These are phyloP conservation scores for Prunus mongolica DNA, from an alignment of 306 rosid genomes.

Conservation along the genomic window DNA sequence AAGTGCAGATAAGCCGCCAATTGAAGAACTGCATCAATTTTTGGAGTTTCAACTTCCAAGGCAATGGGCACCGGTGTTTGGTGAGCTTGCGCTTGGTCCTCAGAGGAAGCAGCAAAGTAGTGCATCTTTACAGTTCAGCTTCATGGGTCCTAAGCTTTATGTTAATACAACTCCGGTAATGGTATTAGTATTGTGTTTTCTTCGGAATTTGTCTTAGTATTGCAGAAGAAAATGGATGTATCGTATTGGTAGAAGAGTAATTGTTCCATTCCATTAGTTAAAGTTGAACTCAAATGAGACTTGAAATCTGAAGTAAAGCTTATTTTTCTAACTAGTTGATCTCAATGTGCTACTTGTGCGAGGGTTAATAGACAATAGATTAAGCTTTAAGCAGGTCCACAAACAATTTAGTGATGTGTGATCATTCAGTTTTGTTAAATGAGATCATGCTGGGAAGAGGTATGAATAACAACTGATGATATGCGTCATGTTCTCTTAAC, in stretches of 20 bases:
- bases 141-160: conserved; percentile 89
- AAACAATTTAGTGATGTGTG: neutral
- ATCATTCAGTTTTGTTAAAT: neutral
- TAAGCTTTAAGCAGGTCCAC: neutral
- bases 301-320: neutral
- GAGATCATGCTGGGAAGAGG: neutral
- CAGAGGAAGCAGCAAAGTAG: conserved; percentile 51
- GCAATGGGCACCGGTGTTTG: conserved; percentile 86
- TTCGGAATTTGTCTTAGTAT: neutral
- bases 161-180: conserved; percentile 69
- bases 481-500: neutral
- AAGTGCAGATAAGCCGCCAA: conserved; percentile 62
- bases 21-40: conserved; percentile 71
- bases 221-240: neutral
- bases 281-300: neutral
- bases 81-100: conserved; percentile 85
- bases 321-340: neutral
- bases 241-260: neutral
- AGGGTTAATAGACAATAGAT: neutral
- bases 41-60: conserved; percentile 81
- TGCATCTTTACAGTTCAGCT: conserved; percentile 77
- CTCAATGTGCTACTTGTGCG: neutral
- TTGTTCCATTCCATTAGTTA: neutral
- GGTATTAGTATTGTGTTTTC: conserved; percentile 10
- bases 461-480: neutral